These are phyloP conservation scores for Cucurbita pepo DNA, from an alignment of 306 rosid genomes.

Conservation along the genomic window DNA sequence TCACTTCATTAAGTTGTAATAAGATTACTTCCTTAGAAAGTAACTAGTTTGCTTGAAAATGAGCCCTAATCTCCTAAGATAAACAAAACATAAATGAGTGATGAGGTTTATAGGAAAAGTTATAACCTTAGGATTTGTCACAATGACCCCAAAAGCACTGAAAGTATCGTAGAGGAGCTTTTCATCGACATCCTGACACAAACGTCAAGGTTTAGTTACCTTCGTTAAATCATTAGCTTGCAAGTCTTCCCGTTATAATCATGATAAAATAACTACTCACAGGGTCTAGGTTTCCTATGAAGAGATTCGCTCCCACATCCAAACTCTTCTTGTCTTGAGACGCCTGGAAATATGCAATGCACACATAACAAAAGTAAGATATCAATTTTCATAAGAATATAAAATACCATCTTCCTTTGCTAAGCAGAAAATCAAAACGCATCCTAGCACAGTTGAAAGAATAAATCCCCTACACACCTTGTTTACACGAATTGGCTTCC, in stretches of 20 bases:
- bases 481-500: slow-evolving; percentile 93
- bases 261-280: slow-evolving; percentile 29
- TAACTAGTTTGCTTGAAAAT: not conserved
- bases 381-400: not conserved
- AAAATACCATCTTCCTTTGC: not conserved
- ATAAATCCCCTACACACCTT: slow-evolving; percentile 30
- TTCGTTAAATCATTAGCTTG: not conserved
- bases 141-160: slow-evolving; percentile 99
- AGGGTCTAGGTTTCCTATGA: slow-evolving; percentile 89
- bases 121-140: slow-evolving; percentile 84
- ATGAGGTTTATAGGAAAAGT: not conserved
- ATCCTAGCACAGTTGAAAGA: not conserved
- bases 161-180: slow-evolving; percentile 90
- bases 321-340: slow-evolving; percentile 96
- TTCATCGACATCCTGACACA: slow-evolving; percentile 89
- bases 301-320: slow-evolving; percentile 97
- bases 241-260: not conserved
- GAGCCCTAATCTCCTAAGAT: not conserved
- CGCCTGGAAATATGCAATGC: slow-evolving; percentile 36
- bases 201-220: slow-evolving; percentile 1
- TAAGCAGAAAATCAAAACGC: not conserved
- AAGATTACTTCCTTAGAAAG: not conserved
- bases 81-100: not conserved
- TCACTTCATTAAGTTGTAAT: not conserved
- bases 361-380: not conserved